Conservation (phyloP, 2,329 filamentous ascomycete genomes). For the Xylaria sp. region DNA sequence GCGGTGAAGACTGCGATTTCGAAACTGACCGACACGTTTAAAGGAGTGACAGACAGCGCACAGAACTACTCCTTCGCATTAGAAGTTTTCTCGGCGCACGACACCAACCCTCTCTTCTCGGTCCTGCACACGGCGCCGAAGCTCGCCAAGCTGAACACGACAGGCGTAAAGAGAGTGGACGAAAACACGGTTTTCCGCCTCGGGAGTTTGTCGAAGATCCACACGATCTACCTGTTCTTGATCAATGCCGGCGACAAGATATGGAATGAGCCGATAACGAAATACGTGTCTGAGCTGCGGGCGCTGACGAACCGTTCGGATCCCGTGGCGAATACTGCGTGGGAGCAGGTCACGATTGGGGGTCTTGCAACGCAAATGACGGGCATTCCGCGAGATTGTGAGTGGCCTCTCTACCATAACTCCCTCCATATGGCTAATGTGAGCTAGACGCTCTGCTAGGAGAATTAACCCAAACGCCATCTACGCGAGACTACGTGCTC, state of each 20-base stretch:
- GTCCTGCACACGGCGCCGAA: conserved; percentile 45
- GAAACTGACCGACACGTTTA: conserved; percentile 33
- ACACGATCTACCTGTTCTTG: conserved; percentile 46
- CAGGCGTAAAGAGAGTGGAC: conserved; percentile 44
- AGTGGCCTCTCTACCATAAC: background rate
- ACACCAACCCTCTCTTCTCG: conserved; percentile 41
- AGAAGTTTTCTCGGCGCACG: conserved; percentile 45
- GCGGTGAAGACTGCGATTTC: conserved; percentile 32
- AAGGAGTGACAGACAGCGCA: conserved; percentile 31
- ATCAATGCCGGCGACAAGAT: conserved; percentile 38
- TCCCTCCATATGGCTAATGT: background rate
- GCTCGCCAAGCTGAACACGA: conserved; percentile 33
- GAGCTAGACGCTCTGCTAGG: conserved; percentile 37
- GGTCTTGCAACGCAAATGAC: conserved; percentile 38
- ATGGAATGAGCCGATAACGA: conserved; percentile 41
- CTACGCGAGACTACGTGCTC: conserved; percentile 32
- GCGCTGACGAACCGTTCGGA: conserved; percentile 34
- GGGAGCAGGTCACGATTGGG: conserved; percentile 42
- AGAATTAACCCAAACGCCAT: conserved; percentile 36
- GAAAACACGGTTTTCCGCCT: conserved; percentile 50
- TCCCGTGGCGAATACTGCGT: conserved; percentile 36
- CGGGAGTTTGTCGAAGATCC: conserved; percentile 50
- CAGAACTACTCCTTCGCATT: conserved; percentile 46
- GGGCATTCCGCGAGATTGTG: conserved; percentile 38
- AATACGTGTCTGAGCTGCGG: conserved; percentile 38